These are phyloP conservation scores for Scenedesmus sp. DNA, from an alignment of 163 green algal genomes.

Conservation along the genomic window DNA sequence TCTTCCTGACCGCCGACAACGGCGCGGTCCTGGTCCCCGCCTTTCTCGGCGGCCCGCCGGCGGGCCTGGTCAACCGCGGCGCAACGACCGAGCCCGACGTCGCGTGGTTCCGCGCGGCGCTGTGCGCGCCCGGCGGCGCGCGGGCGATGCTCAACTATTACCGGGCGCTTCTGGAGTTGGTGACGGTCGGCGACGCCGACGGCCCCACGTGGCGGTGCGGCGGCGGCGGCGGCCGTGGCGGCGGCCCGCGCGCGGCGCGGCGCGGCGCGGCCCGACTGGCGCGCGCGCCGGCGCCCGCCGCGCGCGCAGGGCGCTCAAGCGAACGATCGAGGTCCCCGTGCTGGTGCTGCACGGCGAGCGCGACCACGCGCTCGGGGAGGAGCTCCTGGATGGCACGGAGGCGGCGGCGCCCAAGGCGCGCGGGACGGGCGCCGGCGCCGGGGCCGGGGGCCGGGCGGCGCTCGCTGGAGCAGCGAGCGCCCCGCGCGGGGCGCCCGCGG, in stretches of 20 bases:
- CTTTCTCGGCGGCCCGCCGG: background rate
- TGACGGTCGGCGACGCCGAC: background rate
- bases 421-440: too few relatives aligned
- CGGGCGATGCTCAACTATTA: slow-evolving; percentile 73
- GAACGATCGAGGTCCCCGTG: slow-evolving; percentile 45
- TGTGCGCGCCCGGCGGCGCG: slow-evolving; percentile 49
- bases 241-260: too few relatives aligned
- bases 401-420: slow-evolving; percentile 38
- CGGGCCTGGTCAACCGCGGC: slow-evolving; percentile 17
- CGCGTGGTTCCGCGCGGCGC: slow-evolving; percentile 60
- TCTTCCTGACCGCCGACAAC: slow-evolving; percentile 41
- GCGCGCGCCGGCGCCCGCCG: too few relatives aligned
- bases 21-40: slow-evolving; percentile 14
- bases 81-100: slow-evolving; percentile 33
- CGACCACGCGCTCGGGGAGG: slow-evolving; percentile 51
- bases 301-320: slow-evolving; percentile 32
- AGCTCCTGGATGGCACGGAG: slow-evolving; percentile 53
- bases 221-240: background rate
- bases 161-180: slow-evolving; percentile 47
- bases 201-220: slow-evolving; percentile 24
- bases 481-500: too few relatives aligned
- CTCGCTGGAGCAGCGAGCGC: too few relatives aligned
- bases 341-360: slow-evolving; percentile 63
- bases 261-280: too few relatives aligned
- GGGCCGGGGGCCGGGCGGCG: too few relatives aligned